Base-by-base conservation (phyloP, 1,284 basidiomycete genomes). In the Polyporus tsugae region DNA sequence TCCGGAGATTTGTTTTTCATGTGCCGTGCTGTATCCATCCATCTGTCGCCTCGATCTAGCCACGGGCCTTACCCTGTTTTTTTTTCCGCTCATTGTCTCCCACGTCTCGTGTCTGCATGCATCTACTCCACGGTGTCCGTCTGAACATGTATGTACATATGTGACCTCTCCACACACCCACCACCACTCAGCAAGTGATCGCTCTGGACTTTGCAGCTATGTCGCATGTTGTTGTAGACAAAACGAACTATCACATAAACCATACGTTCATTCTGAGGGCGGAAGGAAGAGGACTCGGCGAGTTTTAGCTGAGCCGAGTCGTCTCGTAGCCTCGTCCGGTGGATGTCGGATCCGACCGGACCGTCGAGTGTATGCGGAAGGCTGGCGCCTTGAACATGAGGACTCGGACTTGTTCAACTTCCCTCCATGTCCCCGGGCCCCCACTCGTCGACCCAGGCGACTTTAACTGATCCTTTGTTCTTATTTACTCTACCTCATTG, bases 1-100 rank as follows among this genome's bases (percentile, higher is more conserved):
- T 59, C 39, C 15, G 41, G 22, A 25, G 25, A 46, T 64, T 70
- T 55, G 25, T 41, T 64, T 70, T 55, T 67, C 65, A 59, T 39
- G 60, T 38, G 55, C 35, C 60, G 63, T 65, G 65, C 65, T 67
- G 69, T 70, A 70, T 70, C 69, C 63, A 67, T 65, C 57, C 58
- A 62, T 64, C 55, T 55, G n/a, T 38, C n/a, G 55, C 33, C n/a
- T 60, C 36, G 42, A 59, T 59, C 53, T 35, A 58, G 38, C 44
- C 44, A 35, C 25, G 4, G 11, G 39, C 41, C 39, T 29, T 29
- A 11, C 19, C 19, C 15, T 39, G 7, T 60, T 60, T 42, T 19
- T 15, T 4, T 35, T 17, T 15, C 39, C 13, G 11, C 52, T 35
- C 52, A 33, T 33, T 35, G 17, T 36, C 35, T 29, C 17, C 7